Conservation (phyloP, 345 rosid genomes). For the Syzygium jambos region DNA sequence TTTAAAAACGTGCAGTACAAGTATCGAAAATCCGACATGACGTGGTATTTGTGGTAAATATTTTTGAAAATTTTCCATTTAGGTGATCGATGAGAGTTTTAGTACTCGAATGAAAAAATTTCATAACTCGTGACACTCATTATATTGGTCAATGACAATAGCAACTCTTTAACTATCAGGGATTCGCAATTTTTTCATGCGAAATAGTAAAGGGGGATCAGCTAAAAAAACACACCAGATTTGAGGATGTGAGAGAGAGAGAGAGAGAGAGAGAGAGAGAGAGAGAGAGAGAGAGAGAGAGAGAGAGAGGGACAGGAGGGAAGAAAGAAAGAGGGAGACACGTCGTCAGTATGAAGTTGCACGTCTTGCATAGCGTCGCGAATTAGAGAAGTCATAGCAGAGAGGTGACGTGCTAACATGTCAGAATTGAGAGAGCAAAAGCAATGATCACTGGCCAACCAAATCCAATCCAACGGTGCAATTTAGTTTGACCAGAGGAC, state of each 20-base stretch:
- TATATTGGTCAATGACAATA: neutral
- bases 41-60: too few species aligned
- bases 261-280: neutral
- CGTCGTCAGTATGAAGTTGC: neutral
- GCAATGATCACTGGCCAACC: neutral
- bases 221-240: neutral
- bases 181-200: neutral
- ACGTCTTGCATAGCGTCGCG: neutral
- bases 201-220: neutral
- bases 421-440: neutral
- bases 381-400: neutral
- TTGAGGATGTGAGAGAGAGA: neutral
- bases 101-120: too few species aligned
- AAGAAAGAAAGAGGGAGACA: neutral
- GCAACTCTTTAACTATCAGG: neutral
- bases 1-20: too few species aligned
- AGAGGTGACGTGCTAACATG: neutral
- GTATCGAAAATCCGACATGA: too few species aligned
- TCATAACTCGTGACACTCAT: too few species aligned
- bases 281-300: neutral
- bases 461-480: neutral
- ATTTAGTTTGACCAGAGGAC: neutral
- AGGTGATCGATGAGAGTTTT: too few species aligned
- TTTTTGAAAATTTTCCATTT: too few species aligned
- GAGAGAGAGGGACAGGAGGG: neutral